These are phyloP conservation scores for Phaeosphaeriaceae sp. DNA, from an alignment of 2,329 filamentous ascomycete species.

Conservation along the genomic window DNA sequence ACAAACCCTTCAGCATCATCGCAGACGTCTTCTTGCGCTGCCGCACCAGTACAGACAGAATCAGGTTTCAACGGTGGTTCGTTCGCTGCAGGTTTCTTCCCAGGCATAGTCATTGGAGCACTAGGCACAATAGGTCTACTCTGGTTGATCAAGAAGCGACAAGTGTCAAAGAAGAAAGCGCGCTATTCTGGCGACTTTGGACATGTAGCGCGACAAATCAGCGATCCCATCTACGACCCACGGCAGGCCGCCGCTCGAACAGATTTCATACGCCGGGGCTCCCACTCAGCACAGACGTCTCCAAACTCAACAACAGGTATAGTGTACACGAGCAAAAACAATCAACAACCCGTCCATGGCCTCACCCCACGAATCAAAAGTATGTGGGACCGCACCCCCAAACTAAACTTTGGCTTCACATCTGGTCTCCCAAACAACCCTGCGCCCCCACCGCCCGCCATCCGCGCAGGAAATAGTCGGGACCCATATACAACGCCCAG, in stretches of 20 bases:
- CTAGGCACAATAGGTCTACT: conserved; percentile 39
- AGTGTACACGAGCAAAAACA: conserved; percentile 29
- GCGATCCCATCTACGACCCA: conserved; percentile 49
- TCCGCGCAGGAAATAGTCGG: conserved; percentile 32
- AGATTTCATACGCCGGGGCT: conserved; percentile 46
- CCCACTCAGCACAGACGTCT: conserved; percentile 29
- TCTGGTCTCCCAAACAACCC: conserved; percentile 27
- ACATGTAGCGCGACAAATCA: conserved; percentile 46
- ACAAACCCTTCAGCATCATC: conserved; percentile 40
- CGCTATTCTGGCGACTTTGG: conserved; percentile 49
- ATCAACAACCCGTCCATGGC: conserved; percentile 19
- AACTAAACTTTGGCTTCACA: conserved; percentile 37
- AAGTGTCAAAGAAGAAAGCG: conserved; percentile 33
- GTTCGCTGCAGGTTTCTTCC: conserved; percentile 48
- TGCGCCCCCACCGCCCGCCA: conserved; percentile 28
- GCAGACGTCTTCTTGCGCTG: conserved; percentile 33
- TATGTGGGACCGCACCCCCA: conserved; percentile 45
- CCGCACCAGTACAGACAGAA: conserved; percentile 21
- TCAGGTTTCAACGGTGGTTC: conserved; percentile 42
- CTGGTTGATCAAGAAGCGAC: conserved; percentile 45
- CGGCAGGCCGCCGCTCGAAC: conserved; percentile 38
- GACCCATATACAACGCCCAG: conserved; percentile 43
- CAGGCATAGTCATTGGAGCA: conserved; percentile 45
- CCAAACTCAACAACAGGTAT: conserved; percentile 36
- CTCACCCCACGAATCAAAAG: conserved; percentile 43